phyloP scores from a whole-genome alignment of 2,329 filamentous ascomycete genomes.

The Colletotrichum sp. region DNA sequence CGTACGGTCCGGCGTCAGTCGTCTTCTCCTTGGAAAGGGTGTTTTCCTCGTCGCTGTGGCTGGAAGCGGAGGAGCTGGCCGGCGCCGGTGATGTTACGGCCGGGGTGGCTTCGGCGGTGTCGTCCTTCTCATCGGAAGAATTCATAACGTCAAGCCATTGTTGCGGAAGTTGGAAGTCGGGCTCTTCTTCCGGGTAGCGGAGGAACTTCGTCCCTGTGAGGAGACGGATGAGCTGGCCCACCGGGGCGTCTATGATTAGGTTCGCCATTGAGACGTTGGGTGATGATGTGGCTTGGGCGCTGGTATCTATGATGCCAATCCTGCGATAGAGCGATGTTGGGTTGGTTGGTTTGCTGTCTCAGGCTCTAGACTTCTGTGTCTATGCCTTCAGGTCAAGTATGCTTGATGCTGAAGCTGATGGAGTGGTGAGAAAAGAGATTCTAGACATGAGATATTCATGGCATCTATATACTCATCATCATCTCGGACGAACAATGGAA shows the following conservation, averaged over 20 bases:
- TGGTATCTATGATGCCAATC: neutral
- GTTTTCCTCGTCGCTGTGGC: conserved; percentile 3
- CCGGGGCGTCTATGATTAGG: conserved; percentile 58
- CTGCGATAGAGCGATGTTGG: neutral
- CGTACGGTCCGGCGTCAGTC: conserved; percentile 15
- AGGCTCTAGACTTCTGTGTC: neutral
- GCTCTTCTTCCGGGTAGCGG: conserved; percentile 64
- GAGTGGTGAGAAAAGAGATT: neutral
- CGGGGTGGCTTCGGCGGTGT: neutral
- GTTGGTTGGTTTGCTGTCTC: neutral
- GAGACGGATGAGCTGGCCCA: conserved; percentile 64
- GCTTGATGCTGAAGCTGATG: neutral
- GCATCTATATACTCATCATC: neutral
- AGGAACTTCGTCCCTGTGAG: conserved; percentile 57
- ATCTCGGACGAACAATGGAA: neutral
- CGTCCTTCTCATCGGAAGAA: conserved; percentile 24
- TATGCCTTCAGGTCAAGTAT: neutral
- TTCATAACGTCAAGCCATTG: conserved; percentile 40
- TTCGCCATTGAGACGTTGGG: neutral
- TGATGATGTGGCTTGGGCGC: neutral
- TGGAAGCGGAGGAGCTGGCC: conserved; percentile 11
- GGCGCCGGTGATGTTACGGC: neutral
- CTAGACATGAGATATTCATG: neutral
- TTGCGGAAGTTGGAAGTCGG: conserved; percentile 57
- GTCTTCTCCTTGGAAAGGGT: neutral